Percentiles rank a stretch among this genome's conserved stretches.
Evolutionary conservation across 2,329 filamentous ascomycete genomes (phyloP).

Genomic region (Emergomyces pasteurianus): DNA sequence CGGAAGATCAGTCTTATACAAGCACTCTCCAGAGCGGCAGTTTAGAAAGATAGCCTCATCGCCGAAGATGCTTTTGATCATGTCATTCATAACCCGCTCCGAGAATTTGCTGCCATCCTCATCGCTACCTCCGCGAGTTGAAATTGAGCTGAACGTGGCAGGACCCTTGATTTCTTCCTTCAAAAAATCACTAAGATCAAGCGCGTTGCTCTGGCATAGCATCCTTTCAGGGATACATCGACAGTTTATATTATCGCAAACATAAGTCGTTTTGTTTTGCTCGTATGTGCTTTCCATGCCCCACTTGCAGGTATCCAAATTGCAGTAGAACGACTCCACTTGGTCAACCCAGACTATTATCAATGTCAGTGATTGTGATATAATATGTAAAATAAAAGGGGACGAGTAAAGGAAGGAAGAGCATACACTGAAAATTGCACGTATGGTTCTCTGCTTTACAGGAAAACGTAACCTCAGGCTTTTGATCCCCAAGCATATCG

Average conservation of each 20-base stretch:
- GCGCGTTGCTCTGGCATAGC: conserved; percentile 81
- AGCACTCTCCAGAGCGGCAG: conserved; percentile 79
- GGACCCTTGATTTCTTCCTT: conserved; percentile 73
- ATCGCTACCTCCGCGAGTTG: conserved; percentile 44
- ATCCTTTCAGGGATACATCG: conserved; percentile 82
- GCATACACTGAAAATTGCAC: conserved; percentile 89
- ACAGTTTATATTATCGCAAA: conserved; percentile 74
- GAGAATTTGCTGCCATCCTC: conserved; percentile 70
- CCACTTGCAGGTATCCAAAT: conserved; percentile 68
- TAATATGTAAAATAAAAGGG: not conserved
- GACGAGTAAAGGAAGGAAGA: not conserved
- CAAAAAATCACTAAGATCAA: conserved; percentile 86
- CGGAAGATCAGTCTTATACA: conserved; percentile 85
- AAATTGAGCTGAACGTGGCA: conserved; percentile 63
- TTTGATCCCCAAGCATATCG: conserved; percentile 68
- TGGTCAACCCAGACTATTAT: conserved; percentile 84
- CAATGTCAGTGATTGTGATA: conserved; percentile 16
- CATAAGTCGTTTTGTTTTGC: conserved; percentile 72
- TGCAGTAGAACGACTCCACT: conserved; percentile 91
- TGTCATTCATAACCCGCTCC: conserved; percentile 81
- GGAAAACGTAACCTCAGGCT: conserved; percentile 88
- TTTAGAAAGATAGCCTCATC: conserved; percentile 76
- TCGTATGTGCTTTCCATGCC: conserved; percentile 54
- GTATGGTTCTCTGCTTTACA: conserved; percentile 63
- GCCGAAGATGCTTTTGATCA: conserved; percentile 82